Evolutionary conservation across 805 yeast genomes (phyloP).

Genomic region (Sungouiella blattae): DNA sequence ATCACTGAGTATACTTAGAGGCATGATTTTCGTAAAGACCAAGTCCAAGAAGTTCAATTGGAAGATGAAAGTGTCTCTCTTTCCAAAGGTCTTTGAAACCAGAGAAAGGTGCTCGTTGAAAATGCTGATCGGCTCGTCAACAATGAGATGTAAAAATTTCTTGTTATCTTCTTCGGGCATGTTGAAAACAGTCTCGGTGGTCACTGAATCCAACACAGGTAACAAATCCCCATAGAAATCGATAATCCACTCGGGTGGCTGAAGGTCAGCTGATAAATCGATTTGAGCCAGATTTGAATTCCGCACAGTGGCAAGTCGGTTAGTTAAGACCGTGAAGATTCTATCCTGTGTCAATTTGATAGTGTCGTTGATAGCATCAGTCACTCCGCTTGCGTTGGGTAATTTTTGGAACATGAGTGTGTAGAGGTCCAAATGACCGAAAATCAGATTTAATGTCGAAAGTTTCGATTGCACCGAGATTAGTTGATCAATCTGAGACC

Average conservation of each 20-base stretch:
- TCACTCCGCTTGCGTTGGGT: slow-evolving; percentile 15
- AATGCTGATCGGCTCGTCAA: slow-evolving; percentile 46
- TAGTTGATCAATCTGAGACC: slow-evolving; percentile 63
- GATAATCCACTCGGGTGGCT: slow-evolving; percentile 81
- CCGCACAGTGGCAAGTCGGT: slow-evolving; percentile 29
- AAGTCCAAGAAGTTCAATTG: slow-evolving; percentile 60
- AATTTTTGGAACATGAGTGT: slow-evolving; percentile 59
- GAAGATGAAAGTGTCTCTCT: slow-evolving; percentile 40
- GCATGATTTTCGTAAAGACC: slow-evolving; percentile 50
- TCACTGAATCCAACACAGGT: slow-evolving; percentile 47
- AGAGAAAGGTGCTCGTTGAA: slow-evolving; percentile 30
- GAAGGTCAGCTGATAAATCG: slow-evolving; percentile 51
- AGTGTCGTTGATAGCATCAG: slow-evolving; percentile 22
- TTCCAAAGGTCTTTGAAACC: slow-evolving; percentile 23
- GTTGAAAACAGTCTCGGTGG: slow-evolving; percentile 39
- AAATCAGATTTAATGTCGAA: slow-evolving; percentile 52
- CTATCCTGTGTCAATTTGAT: slow-evolving; percentile 25
- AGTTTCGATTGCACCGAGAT: slow-evolving; percentile 63
- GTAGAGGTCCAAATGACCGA: slow-evolving; percentile 65
- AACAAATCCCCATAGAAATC: slow-evolving; percentile 62
- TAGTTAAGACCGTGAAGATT: slow-evolving; percentile 22
- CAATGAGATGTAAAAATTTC: slow-evolving; percentile 37
- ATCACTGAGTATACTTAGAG: slow-evolving; percentile 37
- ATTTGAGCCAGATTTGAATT: slow-evolving; percentile 37
- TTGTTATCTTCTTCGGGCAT: slow-evolving; percentile 32